Percentiles rank a stretch among this genome's conserved stretches.
Evolutionary conservation across 495 filamentous ascomycete genomes (phyloP).

Genomic region (Aspergillus funiculosus): DNA sequence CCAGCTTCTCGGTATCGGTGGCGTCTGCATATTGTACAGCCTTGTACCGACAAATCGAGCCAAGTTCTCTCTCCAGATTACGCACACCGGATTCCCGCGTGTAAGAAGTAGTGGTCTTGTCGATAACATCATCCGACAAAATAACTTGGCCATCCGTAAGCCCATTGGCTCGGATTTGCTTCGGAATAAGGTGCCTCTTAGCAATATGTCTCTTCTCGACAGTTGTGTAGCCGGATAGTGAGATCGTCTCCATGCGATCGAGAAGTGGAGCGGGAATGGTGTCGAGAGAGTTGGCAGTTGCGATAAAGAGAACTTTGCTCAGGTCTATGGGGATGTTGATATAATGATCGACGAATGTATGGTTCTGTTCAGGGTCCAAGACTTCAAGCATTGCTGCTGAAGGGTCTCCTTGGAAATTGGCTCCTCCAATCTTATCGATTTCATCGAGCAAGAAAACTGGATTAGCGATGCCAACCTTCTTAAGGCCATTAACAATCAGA

Average conservation of each 20-base stretch:
- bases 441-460: constrained; percentile 96
- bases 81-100: constrained; percentile 97
- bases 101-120: constrained; percentile 91
- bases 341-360: constrained; percentile 93
- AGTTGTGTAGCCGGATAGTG: constrained; percentile 90
- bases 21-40: constrained; percentile 92
- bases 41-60: constrained; percentile 89
- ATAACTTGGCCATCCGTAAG: constrained; percentile 66
- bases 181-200: constrained; percentile 85
- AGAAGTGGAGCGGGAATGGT: constrained; percentile 93
- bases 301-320: constrained; percentile 95
- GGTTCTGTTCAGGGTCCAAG: constrained; percentile 95
- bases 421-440: constrained; percentile 93
- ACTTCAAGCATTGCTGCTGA: constrained; percentile 99
- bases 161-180: constrained; percentile 81
- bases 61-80: constrained; percentile 92
- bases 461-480: constrained; percentile 94
- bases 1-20: constrained; percentile 63
- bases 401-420: constrained; percentile 92
- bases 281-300: constrained; percentile 94
- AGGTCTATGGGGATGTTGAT: constrained; percentile 94
- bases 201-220: constrained; percentile 98
- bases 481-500: constrained; percentile 85
- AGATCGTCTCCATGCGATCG: constrained; percentile 94
- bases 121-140: constrained; percentile 76